These are phyloP conservation scores for Penicillium crystallinum DNA, from an alignment of 495 filamentous ascomycete species.

Conservation along the genomic window DNA sequence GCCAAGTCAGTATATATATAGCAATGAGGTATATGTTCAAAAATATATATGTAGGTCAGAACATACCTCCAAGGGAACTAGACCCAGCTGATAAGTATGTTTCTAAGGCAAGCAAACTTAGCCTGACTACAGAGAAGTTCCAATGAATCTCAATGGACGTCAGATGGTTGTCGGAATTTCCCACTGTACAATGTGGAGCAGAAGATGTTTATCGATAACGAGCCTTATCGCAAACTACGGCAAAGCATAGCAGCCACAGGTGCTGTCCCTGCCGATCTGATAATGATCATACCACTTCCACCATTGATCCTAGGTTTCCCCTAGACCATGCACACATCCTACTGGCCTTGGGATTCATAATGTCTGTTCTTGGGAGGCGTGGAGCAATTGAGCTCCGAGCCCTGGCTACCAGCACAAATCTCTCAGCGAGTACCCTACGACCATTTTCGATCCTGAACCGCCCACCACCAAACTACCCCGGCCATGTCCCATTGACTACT, in stretches of 20 bases:
- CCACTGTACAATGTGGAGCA: slow-evolving; percentile 3
- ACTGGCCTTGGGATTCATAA: slow-evolving; percentile 13
- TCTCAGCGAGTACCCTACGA: slow-evolving; percentile 17
- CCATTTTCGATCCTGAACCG: slow-evolving; percentile 74
- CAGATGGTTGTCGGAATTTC: slow-evolving; percentile 4
- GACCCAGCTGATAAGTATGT: background rate
- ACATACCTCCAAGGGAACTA: background rate
- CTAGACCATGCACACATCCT: background rate
- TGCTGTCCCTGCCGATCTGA: slow-evolving; percentile 17
- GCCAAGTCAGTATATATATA: background rate
- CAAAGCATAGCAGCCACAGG: slow-evolving; percentile 10
- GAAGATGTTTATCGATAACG: slow-evolving; percentile 15
- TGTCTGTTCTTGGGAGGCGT: slow-evolving; percentile 30
- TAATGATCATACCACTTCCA: slow-evolving; percentile 28
- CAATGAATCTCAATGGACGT: slow-evolving; percentile 4
- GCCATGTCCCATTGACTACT: slow-evolving; percentile 82
- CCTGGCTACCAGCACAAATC: slow-evolving; percentile 8
- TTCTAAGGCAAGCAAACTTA: background rate
- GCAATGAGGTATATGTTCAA: background rate
- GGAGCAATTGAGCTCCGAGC: slow-evolving; percentile 18
- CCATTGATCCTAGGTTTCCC: slow-evolving; percentile 1
- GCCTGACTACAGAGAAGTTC: background rate
- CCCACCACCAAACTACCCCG: slow-evolving; percentile 69
- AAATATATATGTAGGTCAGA: background rate
- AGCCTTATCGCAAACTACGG: slow-evolving; percentile 28